phyloP scores from a whole-genome alignment of 306 rosid species.

The Trichosanthes cucumerina region DNA sequence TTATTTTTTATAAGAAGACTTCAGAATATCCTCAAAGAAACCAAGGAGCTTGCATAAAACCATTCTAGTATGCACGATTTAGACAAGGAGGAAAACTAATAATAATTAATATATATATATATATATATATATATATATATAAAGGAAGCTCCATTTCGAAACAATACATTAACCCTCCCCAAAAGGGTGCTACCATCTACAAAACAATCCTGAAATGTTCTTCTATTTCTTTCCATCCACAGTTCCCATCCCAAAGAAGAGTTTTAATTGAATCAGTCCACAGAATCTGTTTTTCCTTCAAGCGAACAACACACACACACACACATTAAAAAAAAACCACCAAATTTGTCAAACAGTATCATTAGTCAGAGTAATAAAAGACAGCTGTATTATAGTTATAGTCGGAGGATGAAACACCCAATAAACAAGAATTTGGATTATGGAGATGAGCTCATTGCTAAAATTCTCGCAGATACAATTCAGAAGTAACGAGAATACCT shows the following conservation, averaged over 20 bases:
- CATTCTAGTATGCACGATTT: neutral
- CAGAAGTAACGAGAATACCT: constrained; percentile 38
- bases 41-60: neutral
- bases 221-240: neutral
- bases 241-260: neutral
- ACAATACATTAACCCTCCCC: neutral
- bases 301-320: neutral
- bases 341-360: neutral
- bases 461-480: neutral
- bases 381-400: neutral
- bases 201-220: neutral
- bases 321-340: neutral
- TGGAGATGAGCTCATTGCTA: neutral
- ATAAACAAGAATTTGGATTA: neutral
- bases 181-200: neutral
- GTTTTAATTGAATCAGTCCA: neutral
- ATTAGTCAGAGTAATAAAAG: neutral
- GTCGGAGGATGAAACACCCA: neutral
- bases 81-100: neutral
- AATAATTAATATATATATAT: too few species aligned
- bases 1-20: neutral
- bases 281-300: neutral
- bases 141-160: neutral
- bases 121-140: neutral
- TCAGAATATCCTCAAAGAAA: neutral